These are phyloP conservation scores for Metrosideros polymorpha DNA, from an alignment of 441 rosid species.

Conservation along the genomic window DNA sequence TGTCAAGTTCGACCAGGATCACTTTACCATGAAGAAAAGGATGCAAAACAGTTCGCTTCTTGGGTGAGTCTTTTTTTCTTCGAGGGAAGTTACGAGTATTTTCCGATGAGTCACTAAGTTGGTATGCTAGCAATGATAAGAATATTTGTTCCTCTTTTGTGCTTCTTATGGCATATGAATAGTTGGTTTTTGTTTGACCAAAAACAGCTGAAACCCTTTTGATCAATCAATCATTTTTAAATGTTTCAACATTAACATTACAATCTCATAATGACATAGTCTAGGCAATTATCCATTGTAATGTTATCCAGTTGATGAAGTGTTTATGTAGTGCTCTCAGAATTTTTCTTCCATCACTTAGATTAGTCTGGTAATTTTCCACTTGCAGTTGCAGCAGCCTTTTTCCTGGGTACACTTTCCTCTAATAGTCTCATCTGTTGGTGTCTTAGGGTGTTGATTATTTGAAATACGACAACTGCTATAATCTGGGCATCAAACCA, in stretches of 20 bases:
- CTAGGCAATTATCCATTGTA: not conserved
- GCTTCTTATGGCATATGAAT: not conserved
- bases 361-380: not conserved
- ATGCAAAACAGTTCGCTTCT: not conserved
- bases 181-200: not conserved
- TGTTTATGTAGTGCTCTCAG: not conserved
- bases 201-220: not conserved
- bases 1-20: not conserved
- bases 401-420: not conserved
- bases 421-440: not conserved
- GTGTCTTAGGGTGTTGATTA: conserved; percentile 2
- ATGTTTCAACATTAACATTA: not conserved
- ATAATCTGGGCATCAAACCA: conserved; percentile 4
- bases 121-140: not conserved
- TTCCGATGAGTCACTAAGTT: not conserved
- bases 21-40: not conserved
- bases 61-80: not conserved
- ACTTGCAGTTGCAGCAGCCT: not conserved
- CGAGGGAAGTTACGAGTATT: not conserved
- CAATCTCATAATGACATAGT: not conserved
- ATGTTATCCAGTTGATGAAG: not conserved
- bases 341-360: not conserved
- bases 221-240: not conserved
- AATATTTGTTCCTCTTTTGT: not conserved
- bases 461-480: conserved; percentile 6